phyloP scores from a whole-genome alignment of 2,329 filamentous ascomycete genomes.

The Lasiodiplodia hormozganensis region DNA sequence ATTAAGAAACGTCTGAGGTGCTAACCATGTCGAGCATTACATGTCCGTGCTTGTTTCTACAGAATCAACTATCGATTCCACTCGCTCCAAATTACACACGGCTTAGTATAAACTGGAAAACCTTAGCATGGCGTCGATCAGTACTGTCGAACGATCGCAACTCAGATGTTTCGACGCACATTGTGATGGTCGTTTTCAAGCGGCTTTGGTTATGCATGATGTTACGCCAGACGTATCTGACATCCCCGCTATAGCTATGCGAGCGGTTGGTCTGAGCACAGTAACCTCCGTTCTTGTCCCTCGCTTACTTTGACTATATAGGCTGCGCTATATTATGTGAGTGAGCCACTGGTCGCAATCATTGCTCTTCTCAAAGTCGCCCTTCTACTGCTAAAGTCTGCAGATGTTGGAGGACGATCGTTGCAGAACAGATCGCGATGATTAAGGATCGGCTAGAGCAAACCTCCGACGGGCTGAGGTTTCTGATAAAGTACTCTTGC shows the following conservation, averaged over 20 bases:
- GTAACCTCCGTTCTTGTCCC: not conserved
- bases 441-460: not conserved
- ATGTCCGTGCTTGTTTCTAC: not conserved
- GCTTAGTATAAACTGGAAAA: not conserved
- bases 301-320: not conserved
- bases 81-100: not conserved
- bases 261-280: not conserved
- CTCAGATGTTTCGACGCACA: not conserved
- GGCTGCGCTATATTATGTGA: not conserved
- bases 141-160: not conserved
- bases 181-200: constrained; percentile 10
- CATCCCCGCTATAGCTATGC: not conserved
- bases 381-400: not conserved
- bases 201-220: not conserved
- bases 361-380: not conserved
- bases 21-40: not conserved
- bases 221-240: constrained; percentile 9
- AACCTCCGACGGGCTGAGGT: not conserved
- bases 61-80: not conserved
- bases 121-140: not conserved
- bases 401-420: too few species aligned
- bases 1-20: not conserved
- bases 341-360: not conserved
- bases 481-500: not conserved
- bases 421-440: not conserved